phyloP scores from a whole-genome alignment of 768 basidiomycete species.

The Scleroderma bovista region DNA sequence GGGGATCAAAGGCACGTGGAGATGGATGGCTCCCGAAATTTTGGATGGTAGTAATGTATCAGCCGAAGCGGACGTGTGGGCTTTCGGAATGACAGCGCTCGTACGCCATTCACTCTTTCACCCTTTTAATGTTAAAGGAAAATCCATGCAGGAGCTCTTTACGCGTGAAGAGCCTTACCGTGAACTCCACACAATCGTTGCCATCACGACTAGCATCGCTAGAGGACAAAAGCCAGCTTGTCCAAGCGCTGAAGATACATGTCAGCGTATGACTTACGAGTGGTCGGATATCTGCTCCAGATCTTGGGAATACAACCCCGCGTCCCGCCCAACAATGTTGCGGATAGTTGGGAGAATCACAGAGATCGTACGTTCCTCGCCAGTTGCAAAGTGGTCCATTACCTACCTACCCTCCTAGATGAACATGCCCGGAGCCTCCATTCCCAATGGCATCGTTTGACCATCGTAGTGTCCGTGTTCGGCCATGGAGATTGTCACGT shows the following conservation, averaged over 20 bases:
- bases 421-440: not conserved
- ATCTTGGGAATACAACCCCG: not conserved
- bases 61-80: not conserved
- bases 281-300: not conserved
- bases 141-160: not conserved
- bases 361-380: not conserved
- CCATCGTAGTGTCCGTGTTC: too few species aligned
- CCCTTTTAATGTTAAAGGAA: too few species aligned
- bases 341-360: not conserved
- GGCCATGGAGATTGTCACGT: too few species aligned
- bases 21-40: not conserved
- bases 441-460: too few species aligned
- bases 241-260: not conserved
- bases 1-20: not conserved
- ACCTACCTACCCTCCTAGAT: not conserved
- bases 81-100: not conserved
- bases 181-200: too few species aligned
- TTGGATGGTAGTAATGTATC: not conserved
- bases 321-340: not conserved
- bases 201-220: not conserved
- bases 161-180: not conserved
- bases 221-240: not conserved
- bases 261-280: not conserved
- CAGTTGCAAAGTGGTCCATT: too few species aligned
- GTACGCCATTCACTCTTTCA: not conserved